Evolutionary conservation across 306 rosid genomes (phyloP).

Genomic region (Prinsepia uniflora): DNA sequence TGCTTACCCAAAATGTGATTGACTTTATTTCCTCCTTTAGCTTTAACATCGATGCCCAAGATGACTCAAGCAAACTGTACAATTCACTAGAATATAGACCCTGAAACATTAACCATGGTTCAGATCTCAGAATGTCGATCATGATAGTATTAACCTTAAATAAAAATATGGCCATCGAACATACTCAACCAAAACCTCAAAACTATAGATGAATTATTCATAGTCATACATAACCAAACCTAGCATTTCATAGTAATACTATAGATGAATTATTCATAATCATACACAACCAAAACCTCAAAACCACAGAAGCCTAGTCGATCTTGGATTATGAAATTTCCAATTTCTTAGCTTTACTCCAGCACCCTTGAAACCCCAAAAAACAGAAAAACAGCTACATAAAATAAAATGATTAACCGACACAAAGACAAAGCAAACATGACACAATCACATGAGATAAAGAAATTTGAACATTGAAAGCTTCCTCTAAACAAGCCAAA

Average conservation of each 20-base stretch:
- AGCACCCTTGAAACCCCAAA: slow-evolving; percentile 6
- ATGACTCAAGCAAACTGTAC: slow-evolving; percentile 65
- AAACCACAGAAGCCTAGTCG: background rate
- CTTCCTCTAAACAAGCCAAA: slow-evolving; percentile 1
- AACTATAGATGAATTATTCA: too few relatives aligned
- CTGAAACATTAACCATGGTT: slow-evolving; percentile 26
- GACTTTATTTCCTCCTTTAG: slow-evolving; percentile 74
- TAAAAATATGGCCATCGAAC: too few relatives aligned
- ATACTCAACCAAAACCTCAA: background rate
- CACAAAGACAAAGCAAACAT: background rate
- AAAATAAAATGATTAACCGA: slow-evolving; percentile 3
- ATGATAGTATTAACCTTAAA: background rate
- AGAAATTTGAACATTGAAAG: background rate
- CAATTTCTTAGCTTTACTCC: background rate
- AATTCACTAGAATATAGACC: slow-evolving; percentile 80
- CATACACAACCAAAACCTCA: slow-evolving; percentile 15
- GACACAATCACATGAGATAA: background rate
- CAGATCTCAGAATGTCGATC: background rate
- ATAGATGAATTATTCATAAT: background rate
- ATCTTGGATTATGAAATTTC: background rate
- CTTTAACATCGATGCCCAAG: slow-evolving; percentile 77
- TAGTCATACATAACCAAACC: too few relatives aligned
- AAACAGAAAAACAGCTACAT: background rate
- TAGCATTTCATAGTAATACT: too few relatives aligned
- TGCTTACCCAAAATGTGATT: slow-evolving; percentile 73